Evolutionary conservation across 805 yeast species (phyloP), one percentile per base, ranked within the genome.

Genomic region (Candida caryicola): DNA sequence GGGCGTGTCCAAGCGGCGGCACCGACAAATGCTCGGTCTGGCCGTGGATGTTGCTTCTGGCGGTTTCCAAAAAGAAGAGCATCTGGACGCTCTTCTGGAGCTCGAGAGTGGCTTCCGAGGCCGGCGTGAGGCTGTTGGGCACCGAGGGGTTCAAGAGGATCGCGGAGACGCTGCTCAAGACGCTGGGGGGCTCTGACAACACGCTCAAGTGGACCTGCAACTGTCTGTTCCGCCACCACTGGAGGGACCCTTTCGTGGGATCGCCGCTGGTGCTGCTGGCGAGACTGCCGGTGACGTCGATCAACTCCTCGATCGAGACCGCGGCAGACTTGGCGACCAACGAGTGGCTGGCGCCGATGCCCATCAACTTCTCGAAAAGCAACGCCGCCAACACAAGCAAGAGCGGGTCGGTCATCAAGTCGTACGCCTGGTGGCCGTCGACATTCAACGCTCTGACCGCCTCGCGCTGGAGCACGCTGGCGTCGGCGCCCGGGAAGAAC

Each of bases 181-280:
- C 60, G 28, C 81, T 76, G 0, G 83, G 71, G 18, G 77, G 73
- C 50, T 85, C 91, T 2, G 79, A 73, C 30, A 79, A 65, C n/a
- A 84, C 55, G 0, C 88, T 77, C 39, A 74, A 64, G 40, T 82
- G 90, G 0, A 76, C 72, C 49, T 81, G 80, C 25, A 84, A 54
- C 3, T 81, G 77, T 59, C 95, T 73, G 5, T 83, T 64, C 55
- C 86, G 73, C 93, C 93, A 85, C 91, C 93, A 85, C 31, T 66
- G 65, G 2, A 74, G 62, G 3, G 81, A 65, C 1, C 82, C 84
- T 4, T 50, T 41, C 1, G 71, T 44, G 4, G 73, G 58, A 26
- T 66, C 60, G 2, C 54, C 28, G 8, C 9, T n/a, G 18, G 33
- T 17, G 5, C 14, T 17, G 8, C 32, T 33, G 12, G 35, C 29